Evolutionary conservation across 495 filamentous ascomycete species (phyloP).

Genomic region (Neurospora sp.): DNA sequence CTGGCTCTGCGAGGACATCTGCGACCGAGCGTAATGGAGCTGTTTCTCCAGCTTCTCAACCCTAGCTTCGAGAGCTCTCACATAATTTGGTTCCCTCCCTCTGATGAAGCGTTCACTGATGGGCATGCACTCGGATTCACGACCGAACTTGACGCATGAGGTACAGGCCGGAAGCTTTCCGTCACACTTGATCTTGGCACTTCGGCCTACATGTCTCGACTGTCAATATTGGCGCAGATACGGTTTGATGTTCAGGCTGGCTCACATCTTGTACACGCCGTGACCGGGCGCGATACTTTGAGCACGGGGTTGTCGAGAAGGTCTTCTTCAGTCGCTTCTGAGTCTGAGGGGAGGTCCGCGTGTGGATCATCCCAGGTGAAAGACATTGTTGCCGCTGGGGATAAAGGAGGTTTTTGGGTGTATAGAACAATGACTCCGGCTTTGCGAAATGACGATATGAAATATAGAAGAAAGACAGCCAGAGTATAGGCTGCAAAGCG

Average conservation of each 20-base stretch:
- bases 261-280: conserved; percentile 82
- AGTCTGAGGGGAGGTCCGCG: not conserved
- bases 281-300: conserved; percentile 82
- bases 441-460: not conserved
- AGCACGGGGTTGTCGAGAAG: conserved; percentile 65
- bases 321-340: not conserved
- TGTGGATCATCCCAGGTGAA: not conserved
- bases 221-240: conserved; percentile 10
- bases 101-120: conserved; percentile 89
- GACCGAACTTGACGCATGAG: conserved; percentile 79
- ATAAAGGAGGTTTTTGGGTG: not conserved
- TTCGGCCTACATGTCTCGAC: conserved; percentile 40
- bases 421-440: not conserved
- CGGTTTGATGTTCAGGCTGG: conserved; percentile 1
- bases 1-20: conserved; percentile 37
- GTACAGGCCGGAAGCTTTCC: conserved; percentile 89
- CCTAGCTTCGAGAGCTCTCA: conserved; percentile 79
- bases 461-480: not conserved
- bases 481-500: not conserved
- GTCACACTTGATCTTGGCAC: conserved; percentile 92
- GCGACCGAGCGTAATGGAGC: conserved; percentile 48
- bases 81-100: conserved; percentile 91
- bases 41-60: conserved; percentile 76
- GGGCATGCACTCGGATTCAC: conserved; percentile 74
- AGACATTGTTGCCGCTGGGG: not conserved